These are phyloP conservation scores for Geotrichum restrictum DNA, from an alignment of 1,139 yeast species.

Conservation along the genomic window DNA sequence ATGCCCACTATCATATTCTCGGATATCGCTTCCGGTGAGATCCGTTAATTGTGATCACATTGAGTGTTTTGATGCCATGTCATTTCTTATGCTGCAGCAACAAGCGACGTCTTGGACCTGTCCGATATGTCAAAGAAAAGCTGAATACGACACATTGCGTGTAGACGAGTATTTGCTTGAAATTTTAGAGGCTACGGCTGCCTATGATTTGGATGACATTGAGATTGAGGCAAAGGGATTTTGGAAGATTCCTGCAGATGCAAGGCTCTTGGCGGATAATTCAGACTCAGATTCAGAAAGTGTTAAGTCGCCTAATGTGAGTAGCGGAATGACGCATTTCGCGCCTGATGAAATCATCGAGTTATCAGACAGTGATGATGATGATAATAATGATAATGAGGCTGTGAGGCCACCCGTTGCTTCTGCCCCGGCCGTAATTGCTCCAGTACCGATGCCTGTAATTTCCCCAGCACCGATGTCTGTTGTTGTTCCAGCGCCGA, in stretches of 20 bases:
- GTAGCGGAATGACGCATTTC: no score
- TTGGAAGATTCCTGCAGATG: slow-evolving; percentile 33
- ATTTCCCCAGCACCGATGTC: no score
- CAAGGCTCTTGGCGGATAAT: slow-evolving; percentile 20
- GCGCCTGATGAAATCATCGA: not conserved
- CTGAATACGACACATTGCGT: slow-evolving; percentile 35
- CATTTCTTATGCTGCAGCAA: slow-evolving; percentile 41
- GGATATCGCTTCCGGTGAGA: slow-evolving; percentile 41
- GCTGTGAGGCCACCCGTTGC: not conserved
- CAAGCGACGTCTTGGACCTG: slow-evolving; percentile 46
- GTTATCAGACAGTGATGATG: slow-evolving; percentile 15
- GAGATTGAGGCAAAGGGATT: slow-evolving; percentile 40
- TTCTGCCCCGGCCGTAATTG: no score
- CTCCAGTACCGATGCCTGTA: no score
- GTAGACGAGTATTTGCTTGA: slow-evolving; percentile 38
- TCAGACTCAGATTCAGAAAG: slow-evolving; percentile 46
- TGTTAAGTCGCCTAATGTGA: not conserved
- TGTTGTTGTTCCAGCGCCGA: no score
- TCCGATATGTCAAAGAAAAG: slow-evolving; percentile 40
- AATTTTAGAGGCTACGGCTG: slow-evolving; percentile 10
- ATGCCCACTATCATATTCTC: slow-evolving; percentile 41
- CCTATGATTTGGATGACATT: slow-evolving; percentile 34
- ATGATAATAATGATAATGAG: not conserved
- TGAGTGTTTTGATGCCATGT: slow-evolving; percentile 43
- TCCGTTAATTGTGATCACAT: slow-evolving; percentile 41